Percentiles rank a stretch among this genome's conserved stretches.
phyloP scores from a whole-genome alignment of 345 rosid genomes.

The Salix viminalis region DNA sequence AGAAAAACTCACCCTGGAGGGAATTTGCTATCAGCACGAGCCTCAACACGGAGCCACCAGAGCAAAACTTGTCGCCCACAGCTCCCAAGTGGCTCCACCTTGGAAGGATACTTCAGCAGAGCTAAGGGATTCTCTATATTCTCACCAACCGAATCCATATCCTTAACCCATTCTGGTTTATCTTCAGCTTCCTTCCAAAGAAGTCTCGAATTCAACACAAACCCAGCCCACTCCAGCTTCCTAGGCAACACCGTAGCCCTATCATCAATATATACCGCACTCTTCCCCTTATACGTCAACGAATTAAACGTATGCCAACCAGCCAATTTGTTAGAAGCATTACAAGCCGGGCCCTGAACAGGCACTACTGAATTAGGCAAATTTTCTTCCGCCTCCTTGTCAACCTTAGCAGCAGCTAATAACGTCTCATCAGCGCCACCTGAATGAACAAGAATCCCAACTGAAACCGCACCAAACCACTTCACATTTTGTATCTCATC shows the following conservation, averaged over 20 bases:
- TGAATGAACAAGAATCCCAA: conserved; percentile 72
- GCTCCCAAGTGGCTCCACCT: conserved; percentile 92
- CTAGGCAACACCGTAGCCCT: conserved; percentile 75
- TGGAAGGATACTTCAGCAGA: conserved; percentile 59
- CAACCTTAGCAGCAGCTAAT: conserved; percentile 13
- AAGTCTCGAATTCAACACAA: conserved; percentile 82
- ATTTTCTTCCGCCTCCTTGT: conserved; percentile 38
- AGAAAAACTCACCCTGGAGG: conserved; percentile 72
- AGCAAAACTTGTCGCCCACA: conserved; percentile 86
- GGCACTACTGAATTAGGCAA: conserved; percentile 38
- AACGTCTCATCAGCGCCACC: conserved; percentile 49
- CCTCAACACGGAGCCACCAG: conserved; percentile 99
- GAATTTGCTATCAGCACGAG: conserved; percentile 96
- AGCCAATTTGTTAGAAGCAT: conserved; percentile 51
- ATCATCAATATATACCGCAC: conserved; percentile 70
- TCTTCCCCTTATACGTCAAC: conserved; percentile 53
- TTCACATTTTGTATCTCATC: conserved; percentile 87
- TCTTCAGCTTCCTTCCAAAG: conserved; percentile 71
- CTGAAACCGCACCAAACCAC: conserved; percentile 85
- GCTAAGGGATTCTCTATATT: conserved; percentile 68
- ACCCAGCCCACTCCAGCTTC: conserved; percentile 95
- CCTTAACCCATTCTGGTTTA: conserved; percentile 79
- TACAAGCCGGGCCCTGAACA: conserved; percentile 96
- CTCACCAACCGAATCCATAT: conserved; percentile 48
- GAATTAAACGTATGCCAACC: conserved; percentile 91